A percentile compares a stretch with the other conserved stretches of the same genome.
These are phyloP conservation scores for Phaffomyces opuntiae DNA, from an alignment of 805 yeast genomes.

Conservation along the genomic window DNA sequence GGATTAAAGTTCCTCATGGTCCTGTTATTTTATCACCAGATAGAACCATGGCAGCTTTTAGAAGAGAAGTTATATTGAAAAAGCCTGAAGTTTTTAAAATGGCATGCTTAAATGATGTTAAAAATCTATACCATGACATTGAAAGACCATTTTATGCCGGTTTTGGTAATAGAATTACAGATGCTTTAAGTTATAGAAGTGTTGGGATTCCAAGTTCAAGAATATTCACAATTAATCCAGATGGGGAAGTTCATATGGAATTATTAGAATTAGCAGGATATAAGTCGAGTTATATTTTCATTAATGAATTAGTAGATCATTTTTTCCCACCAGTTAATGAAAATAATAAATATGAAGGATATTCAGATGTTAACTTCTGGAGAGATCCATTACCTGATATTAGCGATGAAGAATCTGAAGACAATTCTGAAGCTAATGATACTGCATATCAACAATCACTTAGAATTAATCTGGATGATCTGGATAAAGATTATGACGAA, in stretches of 20 bases:
- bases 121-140: conserved; percentile 48
- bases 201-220: conserved; percentile 93
- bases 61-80: conserved; percentile 84
- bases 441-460: conserved; percentile 2
- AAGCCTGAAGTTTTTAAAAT: conserved; percentile 98
- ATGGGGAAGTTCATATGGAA: conserved; percentile 97
- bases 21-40: conserved; percentile 96
- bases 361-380: conserved; percentile 89
- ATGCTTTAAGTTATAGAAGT: conserved; percentile 88
- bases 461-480: conserved; percentile 14
- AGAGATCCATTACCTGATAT: conserved; percentile 67
- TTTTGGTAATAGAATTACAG: conserved; percentile 93
- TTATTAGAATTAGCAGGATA: conserved; percentile 89
- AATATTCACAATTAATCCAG: conserved; percentile 92
- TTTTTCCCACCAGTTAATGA: conserved; percentile 80
- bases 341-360: conserved; percentile 36
- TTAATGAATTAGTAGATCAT: conserved; percentile 93
- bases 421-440: conserved; percentile 14
- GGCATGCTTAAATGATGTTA: conserved; percentile 89
- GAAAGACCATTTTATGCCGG: conserved; percentile 94
- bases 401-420: conserved; percentile 49
- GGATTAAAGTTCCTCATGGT: conserved; percentile 69
- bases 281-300: conserved; percentile 77
- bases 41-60: conserved; percentile 90
- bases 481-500: conserved; percentile 23